These are phyloP conservation scores for Eleusine indica DNA, from an alignment of 176 grass and related monocot genomes.

Conservation along the genomic window DNA sequence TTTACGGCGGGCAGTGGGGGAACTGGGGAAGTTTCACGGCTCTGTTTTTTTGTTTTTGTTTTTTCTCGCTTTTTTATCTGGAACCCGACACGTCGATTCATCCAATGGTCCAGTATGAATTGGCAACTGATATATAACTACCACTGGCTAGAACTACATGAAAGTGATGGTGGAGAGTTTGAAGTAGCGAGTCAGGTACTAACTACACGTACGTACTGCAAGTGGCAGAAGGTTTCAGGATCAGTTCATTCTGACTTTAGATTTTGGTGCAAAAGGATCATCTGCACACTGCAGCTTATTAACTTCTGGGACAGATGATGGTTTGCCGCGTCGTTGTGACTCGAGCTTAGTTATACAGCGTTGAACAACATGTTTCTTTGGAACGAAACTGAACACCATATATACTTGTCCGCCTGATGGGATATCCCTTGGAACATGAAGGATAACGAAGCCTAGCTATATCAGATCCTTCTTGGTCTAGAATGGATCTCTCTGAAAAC, in stretches of 20 bases:
- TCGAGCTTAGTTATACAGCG: background rate
- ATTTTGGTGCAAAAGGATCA: background rate
- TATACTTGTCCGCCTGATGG: background rate
- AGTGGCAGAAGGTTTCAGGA: no score
- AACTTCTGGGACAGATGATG: background rate
- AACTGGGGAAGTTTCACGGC: conserved; percentile 35
- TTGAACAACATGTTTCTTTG: background rate
- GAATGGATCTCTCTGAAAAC: background rate
- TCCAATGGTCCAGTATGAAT: background rate
- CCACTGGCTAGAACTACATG: background rate
- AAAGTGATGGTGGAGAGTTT: background rate
- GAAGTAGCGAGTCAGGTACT: no score
- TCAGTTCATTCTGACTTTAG: background rate
- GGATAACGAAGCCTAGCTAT: background rate
- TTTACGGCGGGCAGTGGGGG: conserved; percentile 9
- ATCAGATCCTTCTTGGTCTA: background rate
- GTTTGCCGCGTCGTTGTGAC: no score
- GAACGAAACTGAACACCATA: background rate
- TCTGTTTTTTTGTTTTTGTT: background rate
- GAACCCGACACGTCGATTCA: background rate
- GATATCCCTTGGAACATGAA: conserved; percentile 19
- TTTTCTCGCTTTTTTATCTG: conserved; percentile 33
- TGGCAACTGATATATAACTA: background rate
- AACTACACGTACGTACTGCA: no score
- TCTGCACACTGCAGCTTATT: background rate